A percentile compares a stretch with the other conserved stretches of the same genome.
Conservation (phyloP, 352 stramenopile species). For the Phytophthora capsici region DNA sequence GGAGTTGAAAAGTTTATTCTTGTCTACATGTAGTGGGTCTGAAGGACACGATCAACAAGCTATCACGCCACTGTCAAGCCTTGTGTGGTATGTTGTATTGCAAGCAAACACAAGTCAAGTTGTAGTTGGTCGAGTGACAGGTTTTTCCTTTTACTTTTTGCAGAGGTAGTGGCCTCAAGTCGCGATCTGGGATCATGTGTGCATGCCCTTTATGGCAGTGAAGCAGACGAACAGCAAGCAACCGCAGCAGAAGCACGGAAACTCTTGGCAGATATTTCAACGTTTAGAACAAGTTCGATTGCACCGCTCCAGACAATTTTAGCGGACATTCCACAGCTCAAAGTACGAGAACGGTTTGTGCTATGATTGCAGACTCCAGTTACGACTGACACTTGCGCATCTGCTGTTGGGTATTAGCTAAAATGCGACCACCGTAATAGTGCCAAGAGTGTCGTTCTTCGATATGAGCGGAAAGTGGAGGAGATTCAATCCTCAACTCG, state of each 20-base stretch:
- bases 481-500: constrained; percentile 54
- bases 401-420: constrained; percentile 37
- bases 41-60: constrained; percentile 46
- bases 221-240: constrained; percentile 23
- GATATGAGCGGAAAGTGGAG: constrained; percentile 67
- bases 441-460: constrained; percentile 54
- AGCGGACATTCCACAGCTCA: constrained; percentile 59
- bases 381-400: constrained; percentile 8
- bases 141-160: not conserved
- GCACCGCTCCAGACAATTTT: constrained; percentile 66
- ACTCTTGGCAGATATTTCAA: constrained; percentile 43
- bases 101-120: no score
- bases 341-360: constrained; percentile 29
- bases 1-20: not conserved
- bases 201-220: constrained; percentile 28
- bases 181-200: constrained; percentile 24
- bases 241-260: constrained; percentile 22
- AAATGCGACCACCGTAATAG: constrained; percentile 76
- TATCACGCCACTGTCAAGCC: constrained; percentile 63
- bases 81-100: constrained; percentile 47
- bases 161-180: constrained; percentile 43
- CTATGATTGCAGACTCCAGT: not conserved
- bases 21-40: constrained; percentile 36
- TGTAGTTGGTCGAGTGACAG: not conserved
- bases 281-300: constrained; percentile 64